These are phyloP conservation scores for Marasmius fiardii DNA, from an alignment of 1,284 basidiomycete species.

Conservation along the genomic window DNA sequence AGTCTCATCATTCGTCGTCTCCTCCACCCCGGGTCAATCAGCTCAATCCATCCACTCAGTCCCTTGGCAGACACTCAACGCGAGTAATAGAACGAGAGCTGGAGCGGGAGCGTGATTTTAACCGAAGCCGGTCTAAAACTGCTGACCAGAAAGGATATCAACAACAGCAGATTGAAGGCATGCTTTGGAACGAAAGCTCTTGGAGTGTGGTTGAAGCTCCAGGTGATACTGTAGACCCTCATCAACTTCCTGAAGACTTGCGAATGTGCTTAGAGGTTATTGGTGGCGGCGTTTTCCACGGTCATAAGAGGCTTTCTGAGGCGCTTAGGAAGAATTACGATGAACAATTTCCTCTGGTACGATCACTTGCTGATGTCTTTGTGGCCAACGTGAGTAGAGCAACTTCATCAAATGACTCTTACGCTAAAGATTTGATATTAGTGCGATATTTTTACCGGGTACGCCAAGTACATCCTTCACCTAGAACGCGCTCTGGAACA, in stretches of 20 bases:
- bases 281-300: conserved; percentile 79
- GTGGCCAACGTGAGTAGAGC: conserved; percentile 75
- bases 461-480: conserved; percentile 89
- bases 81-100: conserved; percentile 41
- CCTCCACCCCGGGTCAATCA: conserved; percentile 56
- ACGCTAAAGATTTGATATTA: conserved; percentile 33
- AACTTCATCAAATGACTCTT: not conserved
- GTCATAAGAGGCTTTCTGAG: conserved; percentile 80
- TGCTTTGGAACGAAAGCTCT: conserved; percentile 56
- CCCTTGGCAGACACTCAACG: conserved; percentile 42
- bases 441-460: conserved; percentile 90
- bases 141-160: conserved; percentile 30
- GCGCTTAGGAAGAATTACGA: conserved; percentile 85
- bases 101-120: conserved; percentile 46
- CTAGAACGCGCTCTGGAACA: conserved; percentile 87
- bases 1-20: conserved; percentile 79
- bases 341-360: conserved; percentile 89
- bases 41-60: conserved; percentile 26
- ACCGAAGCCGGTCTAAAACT: conserved; percentile 33
- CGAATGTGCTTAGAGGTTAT: conserved; percentile 83
- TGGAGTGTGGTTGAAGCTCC: conserved; percentile 42
- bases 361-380: conserved; percentile 90
- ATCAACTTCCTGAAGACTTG: conserved; percentile 82
- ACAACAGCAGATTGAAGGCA: conserved; percentile 35
- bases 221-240: conserved; percentile 59